Conservation (phyloP, 2,329 filamentous ascomycete genomes). For the Ophiostoma himal-ulmi region DNA sequence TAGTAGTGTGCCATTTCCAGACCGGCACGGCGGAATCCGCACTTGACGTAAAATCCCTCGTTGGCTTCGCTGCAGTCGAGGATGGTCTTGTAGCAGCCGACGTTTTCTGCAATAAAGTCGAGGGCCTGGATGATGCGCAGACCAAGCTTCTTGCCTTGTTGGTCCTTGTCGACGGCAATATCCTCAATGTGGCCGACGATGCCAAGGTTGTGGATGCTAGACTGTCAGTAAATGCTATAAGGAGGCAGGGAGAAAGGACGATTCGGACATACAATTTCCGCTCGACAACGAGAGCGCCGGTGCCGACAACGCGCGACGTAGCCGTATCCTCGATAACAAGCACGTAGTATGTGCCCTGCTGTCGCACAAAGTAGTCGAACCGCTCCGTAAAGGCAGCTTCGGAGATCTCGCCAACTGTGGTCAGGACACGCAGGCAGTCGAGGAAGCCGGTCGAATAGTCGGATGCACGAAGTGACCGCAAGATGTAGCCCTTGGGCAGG, state of each 20-base stretch:
- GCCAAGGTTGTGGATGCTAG: conserved; percentile 71
- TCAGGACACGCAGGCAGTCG: conserved; percentile 84
- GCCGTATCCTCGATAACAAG: conserved; percentile 73
- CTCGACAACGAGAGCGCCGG: conserved; percentile 85
- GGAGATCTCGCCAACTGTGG: conserved; percentile 82
- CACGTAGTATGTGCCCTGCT: conserved; percentile 75
- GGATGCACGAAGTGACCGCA: conserved; percentile 70
- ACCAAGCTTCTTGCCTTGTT: conserved; percentile 96
- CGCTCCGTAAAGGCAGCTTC: conserved; percentile 69
- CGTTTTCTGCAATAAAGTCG: conserved; percentile 77
- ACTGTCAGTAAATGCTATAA: neutral
- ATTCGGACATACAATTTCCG: conserved; percentile 69
- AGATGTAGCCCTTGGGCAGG: conserved; percentile 74
- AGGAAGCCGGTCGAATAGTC: conserved; percentile 83
- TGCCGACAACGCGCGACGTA: conserved; percentile 68
- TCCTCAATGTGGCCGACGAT: conserved; percentile 95
- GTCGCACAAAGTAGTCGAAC: conserved; percentile 72
- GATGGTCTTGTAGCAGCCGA: conserved; percentile 96
- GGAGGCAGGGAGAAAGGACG: neutral
- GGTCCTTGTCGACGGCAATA: conserved; percentile 88
- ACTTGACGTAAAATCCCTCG: conserved; percentile 97
- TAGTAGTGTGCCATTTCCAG: conserved; percentile 98
- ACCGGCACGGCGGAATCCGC: conserved; percentile 85
- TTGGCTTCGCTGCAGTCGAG: conserved; percentile 94
- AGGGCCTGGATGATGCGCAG: conserved; percentile 89